Base-by-base conservation (phyloP, 805 yeast genomes). In the Debaryomyces prosopidis region DNA sequence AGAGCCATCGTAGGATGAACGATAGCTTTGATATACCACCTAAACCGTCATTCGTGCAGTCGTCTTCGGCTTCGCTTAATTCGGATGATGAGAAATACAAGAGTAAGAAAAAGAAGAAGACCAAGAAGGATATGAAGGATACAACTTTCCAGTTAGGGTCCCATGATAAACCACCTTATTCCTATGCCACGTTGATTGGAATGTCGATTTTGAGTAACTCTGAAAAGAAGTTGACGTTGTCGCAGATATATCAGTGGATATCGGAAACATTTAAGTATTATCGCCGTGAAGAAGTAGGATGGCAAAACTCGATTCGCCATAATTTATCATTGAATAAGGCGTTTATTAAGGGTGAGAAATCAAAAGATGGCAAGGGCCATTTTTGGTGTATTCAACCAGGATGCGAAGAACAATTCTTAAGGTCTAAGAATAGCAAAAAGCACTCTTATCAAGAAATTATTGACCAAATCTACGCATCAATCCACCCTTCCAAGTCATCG, bases 231-330 rank as follows among this genome's bases (percentile, higher is more conserved):
- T 63, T 72, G 45, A 71, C 77, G 3, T 58, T 72, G 36, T 68
- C 75, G 6, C 96, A 89, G 58, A 94, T 92, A 35, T 92, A 92
- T 69, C 77, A 74, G 55, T 92, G 99, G 99, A 94, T 92, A 36
- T 82, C 94, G 7, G 82, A 82, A 37, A 86, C 95, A 31, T 92
- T 91, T 65, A 79, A 76, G 50, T 92, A 85, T 62, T 94, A 94
- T 66, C 82, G 84, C 51, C 82, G 80, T 51, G 86, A 87, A 47
- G 96, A 89, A 55, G 86, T 89, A 9, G 97, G 97, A 20, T 92
- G 99, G 99, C 97, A 92, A 67, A 92, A 92, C 68, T 91, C 97
- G 28, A 94, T 92, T 51, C 83, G 99, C 50, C 99, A 92, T 67
- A 92, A 94, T 54, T 72, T 92, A 26, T 89, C 97, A 10, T 76